Percentiles rank a stretch among this genome's conserved stretches.
phyloP scores from a whole-genome alignment of 2,329 filamentous ascomycete species.

The Fusarium neocosmosporiellum region DNA sequence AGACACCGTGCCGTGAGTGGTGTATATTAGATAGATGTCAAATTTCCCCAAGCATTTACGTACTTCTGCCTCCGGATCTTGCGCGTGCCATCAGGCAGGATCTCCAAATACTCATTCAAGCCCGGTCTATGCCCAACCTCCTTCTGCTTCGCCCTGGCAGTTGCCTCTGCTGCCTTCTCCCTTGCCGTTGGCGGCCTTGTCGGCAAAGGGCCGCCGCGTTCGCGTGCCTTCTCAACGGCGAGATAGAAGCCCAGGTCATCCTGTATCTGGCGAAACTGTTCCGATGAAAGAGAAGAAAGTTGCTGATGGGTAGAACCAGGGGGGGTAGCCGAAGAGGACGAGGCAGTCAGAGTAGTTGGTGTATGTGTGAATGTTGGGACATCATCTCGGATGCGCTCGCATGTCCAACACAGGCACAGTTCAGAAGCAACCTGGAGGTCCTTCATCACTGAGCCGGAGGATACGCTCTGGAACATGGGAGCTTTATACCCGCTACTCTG shows the following conservation, averaged over 20 bases:
- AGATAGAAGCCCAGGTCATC: constrained; percentile 27
- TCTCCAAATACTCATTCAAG: constrained; percentile 22
- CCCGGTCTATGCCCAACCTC: constrained; percentile 21
- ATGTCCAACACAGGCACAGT: constrained; percentile 26
- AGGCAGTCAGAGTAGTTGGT: not conserved
- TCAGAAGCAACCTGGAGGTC: no score
- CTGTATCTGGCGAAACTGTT: constrained; percentile 20
- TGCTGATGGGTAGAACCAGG: not conserved
- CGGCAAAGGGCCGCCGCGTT: not conserved
- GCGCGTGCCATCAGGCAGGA: constrained; percentile 20
- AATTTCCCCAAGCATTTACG: not conserved
- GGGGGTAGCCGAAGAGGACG: not conserved
- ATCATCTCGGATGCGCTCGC: constrained; percentile 26
- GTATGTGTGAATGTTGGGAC: constrained; percentile 9
- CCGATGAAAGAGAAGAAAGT: constrained; percentile 5
- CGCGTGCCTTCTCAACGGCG: constrained; percentile 15
- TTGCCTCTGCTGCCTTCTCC: constrained; percentile 14
- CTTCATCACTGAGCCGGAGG: not conserved
- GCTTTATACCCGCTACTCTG: not conserved
- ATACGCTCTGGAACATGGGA: not conserved
- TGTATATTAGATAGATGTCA: not conserved
- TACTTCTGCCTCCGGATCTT: constrained; percentile 19
- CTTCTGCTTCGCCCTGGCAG: constrained; percentile 13
- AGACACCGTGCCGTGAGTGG: not conserved
- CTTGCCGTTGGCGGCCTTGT: constrained; percentile 10